phyloP scores from a whole-genome alignment of 139 green algal species.

The Volvox africanus region DNA sequence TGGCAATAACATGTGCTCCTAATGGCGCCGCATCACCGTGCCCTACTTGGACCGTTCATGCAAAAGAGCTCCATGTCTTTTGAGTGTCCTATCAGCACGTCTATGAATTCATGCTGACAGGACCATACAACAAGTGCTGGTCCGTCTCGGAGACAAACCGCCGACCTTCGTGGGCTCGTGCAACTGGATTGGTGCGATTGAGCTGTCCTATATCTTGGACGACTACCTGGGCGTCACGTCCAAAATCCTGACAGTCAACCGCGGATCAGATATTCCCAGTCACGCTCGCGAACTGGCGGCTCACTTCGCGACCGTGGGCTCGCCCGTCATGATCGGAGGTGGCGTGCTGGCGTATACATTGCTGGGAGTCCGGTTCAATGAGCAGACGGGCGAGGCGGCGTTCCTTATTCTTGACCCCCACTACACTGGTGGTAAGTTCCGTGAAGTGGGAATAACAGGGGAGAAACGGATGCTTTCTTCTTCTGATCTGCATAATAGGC shows the following conservation, averaged over 20 bases:
- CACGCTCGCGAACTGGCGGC: slow-evolving; percentile 84
- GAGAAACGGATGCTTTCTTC: no score
- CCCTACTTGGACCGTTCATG: no score
- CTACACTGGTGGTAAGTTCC: slow-evolving; percentile 82
- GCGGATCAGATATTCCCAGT: slow-evolving; percentile 84
- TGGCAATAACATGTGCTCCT: no score
- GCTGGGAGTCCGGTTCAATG: slow-evolving; percentile 91
- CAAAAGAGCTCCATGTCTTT: no score
- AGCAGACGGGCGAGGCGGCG: slow-evolving; percentile 84
- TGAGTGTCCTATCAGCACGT: no score
- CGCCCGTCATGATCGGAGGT: slow-evolving; percentile 92
- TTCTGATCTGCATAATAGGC: no score
- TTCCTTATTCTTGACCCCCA: slow-evolving; percentile 98
- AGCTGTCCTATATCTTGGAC: slow-evolving; percentile 93
- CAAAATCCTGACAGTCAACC: slow-evolving; percentile 68
- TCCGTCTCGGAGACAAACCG: slow-evolving; percentile 89
- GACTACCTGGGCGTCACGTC: slow-evolving; percentile 79
- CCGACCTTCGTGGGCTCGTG: slow-evolving; percentile 84
- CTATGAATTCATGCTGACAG: slow-evolving; percentile 6
- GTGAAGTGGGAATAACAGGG: no score
- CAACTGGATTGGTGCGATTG: slow-evolving; percentile 96
- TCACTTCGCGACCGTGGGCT: slow-evolving; percentile 89
- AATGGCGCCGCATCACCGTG: no score
- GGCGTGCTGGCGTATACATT: slow-evolving; percentile 98
- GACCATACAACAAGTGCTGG: slow-evolving; percentile 89